Base-by-base conservation (phyloP, 495 filamentous ascomycete genomes). In the Sabuloglossum arenarium region DNA sequence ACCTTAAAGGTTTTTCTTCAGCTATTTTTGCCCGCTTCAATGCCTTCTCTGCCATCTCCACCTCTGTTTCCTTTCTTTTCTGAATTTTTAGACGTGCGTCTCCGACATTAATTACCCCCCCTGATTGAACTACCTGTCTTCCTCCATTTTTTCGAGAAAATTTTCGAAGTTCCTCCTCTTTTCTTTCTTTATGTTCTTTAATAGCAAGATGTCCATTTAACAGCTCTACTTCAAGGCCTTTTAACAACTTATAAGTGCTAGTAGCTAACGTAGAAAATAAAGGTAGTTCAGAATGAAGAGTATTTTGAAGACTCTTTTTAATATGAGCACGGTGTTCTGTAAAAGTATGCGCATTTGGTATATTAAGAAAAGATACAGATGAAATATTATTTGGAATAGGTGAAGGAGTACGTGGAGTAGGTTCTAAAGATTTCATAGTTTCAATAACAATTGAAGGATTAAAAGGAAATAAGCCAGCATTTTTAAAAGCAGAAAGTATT, bases 391-490 rank as follows among this genome's bases (percentile, higher is more conserved):
- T 24, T 8, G 1, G 23, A 28, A 28, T 28, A 24, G 1, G 46
- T 19, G 9, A 11, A 24, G 2, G 42, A 45, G 23, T 16, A n/a
- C 23, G 42, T 3, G 3, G n/a, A 24, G 23, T 9, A 24, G 12
- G 23, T 28, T 50, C 8, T 11, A 28, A 12, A 24, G 12, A 8
- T 11, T 50, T 11, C 9, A 56, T 23, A n/a, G 29, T 58, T 5
- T 27, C 31, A 29, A 58, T 2, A 32, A 58, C 50, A 31, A 34
- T 24, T 0, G 55, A 32, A 24, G 52, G 56, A 56, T 42, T 30
- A 14, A 31, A 58, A 32, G 50, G 47, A 32, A 57, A 56, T 23
- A 59, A 24, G 16, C 54, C 54, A 54, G 31, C 28, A 34, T 58
- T 43, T 21, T n/a, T 16, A 14, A 10, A 58, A 0, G 34, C 43